These are phyloP conservation scores for Penicillium sp. DNA, from an alignment of 2,329 filamentous ascomycete genomes.

Conservation along the genomic window DNA sequence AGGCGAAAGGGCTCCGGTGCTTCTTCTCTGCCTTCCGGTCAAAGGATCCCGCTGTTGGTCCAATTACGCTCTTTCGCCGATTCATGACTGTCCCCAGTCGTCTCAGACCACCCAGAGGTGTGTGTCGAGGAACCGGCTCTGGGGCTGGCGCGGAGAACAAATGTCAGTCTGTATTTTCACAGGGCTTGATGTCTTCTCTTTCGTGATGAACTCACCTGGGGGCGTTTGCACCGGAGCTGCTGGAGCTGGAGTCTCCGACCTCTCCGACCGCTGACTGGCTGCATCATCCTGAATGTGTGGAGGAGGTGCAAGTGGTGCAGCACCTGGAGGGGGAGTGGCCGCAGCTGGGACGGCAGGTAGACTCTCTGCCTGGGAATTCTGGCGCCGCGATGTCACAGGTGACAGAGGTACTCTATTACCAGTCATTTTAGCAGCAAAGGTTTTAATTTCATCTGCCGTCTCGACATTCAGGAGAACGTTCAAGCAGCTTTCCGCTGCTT, in stretches of 20 bases:
- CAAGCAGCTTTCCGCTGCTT: slow-evolving; percentile 75
- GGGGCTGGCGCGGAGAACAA: slow-evolving; percentile 30
- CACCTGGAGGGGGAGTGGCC: slow-evolving; percentile 19
- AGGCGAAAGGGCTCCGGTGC: slow-evolving; percentile 44
- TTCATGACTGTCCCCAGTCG: slow-evolving; percentile 52
- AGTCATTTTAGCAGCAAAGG: slow-evolving; percentile 40
- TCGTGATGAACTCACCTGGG: slow-evolving; percentile 34
- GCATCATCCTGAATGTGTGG: slow-evolving; percentile 54
- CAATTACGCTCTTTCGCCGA: slow-evolving; percentile 47
- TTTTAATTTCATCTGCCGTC: slow-evolving; percentile 79
- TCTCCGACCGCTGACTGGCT: slow-evolving; percentile 57
- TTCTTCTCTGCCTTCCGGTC: slow-evolving; percentile 43
- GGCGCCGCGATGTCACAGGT: slow-evolving; percentile 17
- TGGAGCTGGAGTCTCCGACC: slow-evolving; percentile 39
- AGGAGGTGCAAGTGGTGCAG: slow-evolving; percentile 26
- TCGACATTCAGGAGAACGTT: slow-evolving; percentile 83
- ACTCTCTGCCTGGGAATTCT: slow-evolving; percentile 20
- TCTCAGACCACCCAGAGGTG: slow-evolving; percentile 48
- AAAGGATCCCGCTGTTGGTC: slow-evolving; percentile 34
- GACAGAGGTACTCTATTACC: slow-evolving; percentile 17
- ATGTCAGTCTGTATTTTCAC: slow-evolving; percentile 6
- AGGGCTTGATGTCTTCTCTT: not conserved
- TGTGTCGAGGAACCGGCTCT: slow-evolving; percentile 44
- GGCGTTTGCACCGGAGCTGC: slow-evolving; percentile 28
- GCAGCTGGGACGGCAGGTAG: slow-evolving; percentile 10